Conservation (phyloP, 2,329 filamentous ascomycete genomes). For the Fusarium sambucinum region DNA sequence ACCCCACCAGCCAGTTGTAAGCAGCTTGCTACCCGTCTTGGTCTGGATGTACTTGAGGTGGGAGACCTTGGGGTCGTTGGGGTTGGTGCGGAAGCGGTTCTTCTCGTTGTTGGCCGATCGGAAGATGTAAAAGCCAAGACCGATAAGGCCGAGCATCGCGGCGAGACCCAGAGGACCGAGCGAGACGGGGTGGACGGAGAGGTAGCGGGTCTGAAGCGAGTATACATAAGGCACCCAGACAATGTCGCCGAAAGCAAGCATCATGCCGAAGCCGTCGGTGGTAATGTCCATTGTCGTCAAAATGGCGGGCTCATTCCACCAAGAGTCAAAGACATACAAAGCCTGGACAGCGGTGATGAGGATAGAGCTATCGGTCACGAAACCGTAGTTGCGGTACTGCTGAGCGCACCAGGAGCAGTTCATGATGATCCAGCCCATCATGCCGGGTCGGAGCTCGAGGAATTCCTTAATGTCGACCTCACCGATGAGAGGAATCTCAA, state of each 20-base stretch:
- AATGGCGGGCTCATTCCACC: conserved; percentile 89
- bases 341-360: conserved; percentile 82
- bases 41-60: conserved; percentile 91
- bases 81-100: conserved; percentile 91
- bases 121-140: conserved; percentile 88
- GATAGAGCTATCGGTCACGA: conserved; percentile 86
- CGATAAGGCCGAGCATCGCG: conserved; percentile 75
- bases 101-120: conserved; percentile 94
- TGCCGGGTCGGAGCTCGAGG: conserved; percentile 89
- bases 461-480: conserved; percentile 92
- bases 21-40: conserved; percentile 80
- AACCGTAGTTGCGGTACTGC: conserved; percentile 87
- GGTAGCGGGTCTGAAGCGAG: conserved; percentile 84
- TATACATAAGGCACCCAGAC: conserved; percentile 95
- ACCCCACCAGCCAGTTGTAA: conserved; percentile 94
- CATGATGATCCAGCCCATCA: conserved; percentile 89
- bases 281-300: conserved; percentile 96
- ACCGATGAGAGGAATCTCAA: conserved; percentile 81
- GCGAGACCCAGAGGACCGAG: conserved; percentile 76
- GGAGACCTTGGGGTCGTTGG: conserved; percentile 79
- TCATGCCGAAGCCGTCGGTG: conserved; percentile 93
- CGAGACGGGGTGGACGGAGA: conserved; percentile 83
- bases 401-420: conserved; percentile 87
- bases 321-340: conserved; percentile 85
- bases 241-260: conserved; percentile 92